Base-by-base conservation (phyloP, 108 stramenopile species). In the Nitzschia inconspicua region DNA sequence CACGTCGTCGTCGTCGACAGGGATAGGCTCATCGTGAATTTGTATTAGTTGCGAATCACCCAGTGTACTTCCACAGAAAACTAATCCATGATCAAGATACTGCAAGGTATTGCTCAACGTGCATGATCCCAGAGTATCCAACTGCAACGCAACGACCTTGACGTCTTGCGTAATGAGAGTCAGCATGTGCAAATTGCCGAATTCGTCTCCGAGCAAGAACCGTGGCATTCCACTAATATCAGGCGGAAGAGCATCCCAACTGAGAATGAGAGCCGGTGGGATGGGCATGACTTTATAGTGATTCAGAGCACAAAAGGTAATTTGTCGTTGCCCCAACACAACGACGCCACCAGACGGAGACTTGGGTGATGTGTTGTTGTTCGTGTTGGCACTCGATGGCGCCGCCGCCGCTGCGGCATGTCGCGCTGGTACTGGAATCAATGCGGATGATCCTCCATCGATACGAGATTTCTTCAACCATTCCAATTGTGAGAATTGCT, bases 11-110 rank as follows among this genome's bases (percentile, higher is more conserved):
- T 73, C 60, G 34, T 51, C 68, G 4, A 76, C 44, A 1, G 72
- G 68, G 31, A 88, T 79, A 16, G 88, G 91, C 47, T 84, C 76
- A 51, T 88, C 86, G 47, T 83, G 80, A 18, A 98, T 92, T 64
- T 86, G 80, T 16, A 99, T 54, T 31, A 98, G 63, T 66, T 96
- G 95, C 32, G 84, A 84, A 71, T 99, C 96, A 0, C 95, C 97
- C 67, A 89, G 75, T 14, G 72, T 54, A 58, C 82, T 84, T 31
- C 95, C 98, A 23, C 95, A 82, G 78, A 95, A 99, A 11, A 93
- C 93, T 41, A 88, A 57, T 30, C 96, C 96, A 22, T 91, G 76
- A 49, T 89, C 91, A 20, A 97, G 68, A 63, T 96, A 96, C 16
- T 77, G 59, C 36, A 98, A 56, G 34, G 75, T 58, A 14, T 79